Conservation (phyloP, 768 basidiomycete genomes). For the Hortiboletus flavorubellus region DNA sequence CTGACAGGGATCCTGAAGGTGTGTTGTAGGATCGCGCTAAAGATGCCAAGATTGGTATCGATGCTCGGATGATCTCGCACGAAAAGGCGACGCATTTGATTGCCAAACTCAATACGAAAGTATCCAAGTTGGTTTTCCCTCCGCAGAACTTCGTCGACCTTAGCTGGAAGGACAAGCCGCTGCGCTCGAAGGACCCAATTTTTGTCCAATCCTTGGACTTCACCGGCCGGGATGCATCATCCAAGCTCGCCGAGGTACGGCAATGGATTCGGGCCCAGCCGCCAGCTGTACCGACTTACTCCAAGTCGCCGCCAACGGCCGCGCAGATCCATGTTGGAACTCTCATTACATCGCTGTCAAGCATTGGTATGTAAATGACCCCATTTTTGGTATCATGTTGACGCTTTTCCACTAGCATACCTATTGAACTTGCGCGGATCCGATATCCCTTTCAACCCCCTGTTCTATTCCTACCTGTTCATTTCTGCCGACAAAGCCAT, state of each 20-base stretch:
- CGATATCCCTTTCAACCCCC: slow-evolving; percentile 89
- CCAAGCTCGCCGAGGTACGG: slow-evolving; percentile 70
- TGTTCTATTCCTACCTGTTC: slow-evolving; percentile 87
- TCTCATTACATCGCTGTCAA: slow-evolving; percentile 65
- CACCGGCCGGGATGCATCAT: slow-evolving; percentile 58
- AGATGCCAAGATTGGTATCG: slow-evolving; percentile 67
- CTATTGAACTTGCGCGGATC: slow-evolving; percentile 84
- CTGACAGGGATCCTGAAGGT: background rate
- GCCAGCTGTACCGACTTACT: slow-evolving; percentile 57
- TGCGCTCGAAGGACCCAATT: slow-evolving; percentile 59
- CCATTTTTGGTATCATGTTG: background rate
- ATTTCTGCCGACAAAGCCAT: slow-evolving; percentile 57
- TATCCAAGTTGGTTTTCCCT: slow-evolving; percentile 73
- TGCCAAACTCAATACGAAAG: slow-evolving; percentile 47
- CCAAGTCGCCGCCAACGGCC: slow-evolving; percentile 56
- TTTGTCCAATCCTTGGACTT: slow-evolving; percentile 72
- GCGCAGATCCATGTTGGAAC: slow-evolving; percentile 64
- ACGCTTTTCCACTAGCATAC: slow-evolving; percentile 54
- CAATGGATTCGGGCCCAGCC: slow-evolving; percentile 65
- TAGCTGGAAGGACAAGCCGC: slow-evolving; percentile 75
- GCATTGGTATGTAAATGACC: slow-evolving; percentile 51
- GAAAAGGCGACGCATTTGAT: slow-evolving; percentile 63
- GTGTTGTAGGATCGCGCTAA: slow-evolving; percentile 35
- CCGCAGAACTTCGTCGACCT: slow-evolving; percentile 82
- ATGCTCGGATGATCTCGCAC: slow-evolving; percentile 79